Conservation (phyloP, 176 grass and related monocot species). For the Paspalum vaginatum region DNA sequence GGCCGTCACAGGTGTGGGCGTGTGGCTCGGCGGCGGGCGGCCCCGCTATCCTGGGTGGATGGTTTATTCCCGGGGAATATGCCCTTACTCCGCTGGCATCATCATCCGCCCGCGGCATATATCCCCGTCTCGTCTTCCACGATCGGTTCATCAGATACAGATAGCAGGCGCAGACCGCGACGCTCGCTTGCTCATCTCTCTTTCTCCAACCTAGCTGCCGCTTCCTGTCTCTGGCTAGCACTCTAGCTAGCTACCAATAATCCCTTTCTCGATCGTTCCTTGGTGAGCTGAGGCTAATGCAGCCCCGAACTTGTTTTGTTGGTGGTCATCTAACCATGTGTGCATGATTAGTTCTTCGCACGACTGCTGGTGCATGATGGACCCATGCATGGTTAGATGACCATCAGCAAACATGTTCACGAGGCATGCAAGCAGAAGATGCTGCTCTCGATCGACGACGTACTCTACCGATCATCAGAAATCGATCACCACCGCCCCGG, state of each 20-base stretch:
- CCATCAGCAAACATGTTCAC: slow-evolving; percentile 73
- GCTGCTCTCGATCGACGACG: not conserved
- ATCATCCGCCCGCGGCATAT: slow-evolving; percentile 38
- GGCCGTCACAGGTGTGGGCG: no score
- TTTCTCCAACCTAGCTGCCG: not conserved
- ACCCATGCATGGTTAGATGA: slow-evolving; percentile 60
- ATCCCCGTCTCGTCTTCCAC: slow-evolving; percentile 25
- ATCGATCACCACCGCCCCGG: not conserved
- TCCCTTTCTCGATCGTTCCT: not conserved
- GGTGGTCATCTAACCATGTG: slow-evolving; percentile 42
- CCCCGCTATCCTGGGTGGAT: slow-evolving; percentile 22
- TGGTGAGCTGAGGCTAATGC: not conserved
- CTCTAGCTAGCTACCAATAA: not conserved
- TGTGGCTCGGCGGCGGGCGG: not conserved
- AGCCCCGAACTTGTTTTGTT: slow-evolving; percentile 46
- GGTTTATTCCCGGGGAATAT: slow-evolving; percentile 48
- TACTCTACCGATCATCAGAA: not conserved
- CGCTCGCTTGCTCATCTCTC: not conserved
- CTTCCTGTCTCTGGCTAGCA: not conserved
- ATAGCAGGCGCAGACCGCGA: not conserved
- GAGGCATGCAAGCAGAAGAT: not conserved
- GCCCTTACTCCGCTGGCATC: slow-evolving; percentile 30
- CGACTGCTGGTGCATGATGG: not conserved
- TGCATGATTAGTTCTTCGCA: no score
- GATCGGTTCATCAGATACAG: not conserved